Base-by-base conservation (phyloP, 2,329 filamentous ascomycete genomes). In the Fusarium illudens region DNA sequence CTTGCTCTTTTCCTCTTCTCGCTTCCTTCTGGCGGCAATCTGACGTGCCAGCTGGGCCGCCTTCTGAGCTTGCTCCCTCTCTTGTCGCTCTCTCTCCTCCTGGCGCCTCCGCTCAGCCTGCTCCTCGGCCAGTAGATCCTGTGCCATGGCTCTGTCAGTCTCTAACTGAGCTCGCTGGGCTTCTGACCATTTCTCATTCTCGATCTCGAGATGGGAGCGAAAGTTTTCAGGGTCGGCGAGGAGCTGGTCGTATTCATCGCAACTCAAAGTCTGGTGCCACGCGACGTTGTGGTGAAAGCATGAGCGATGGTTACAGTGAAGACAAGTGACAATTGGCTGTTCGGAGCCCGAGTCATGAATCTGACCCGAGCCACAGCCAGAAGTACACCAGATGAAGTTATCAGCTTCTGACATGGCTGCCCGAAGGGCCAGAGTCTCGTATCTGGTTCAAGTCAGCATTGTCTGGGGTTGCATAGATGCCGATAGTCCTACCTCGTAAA, bases 351-450 rank as follows among this genome's bases (percentile, higher is more conserved):
- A 78, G 2, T 79, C 76, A 48, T 88, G 86, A 3, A 86, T 77
- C 65, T 88, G 86, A 0, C 86, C 86, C 1, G 79, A 82, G 9
- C 77, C 79, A 68, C 87, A 89, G 3, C 76, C 78, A 0, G 83
- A 76, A 1, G 86, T 80, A 67, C 87, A 89, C 83, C 84, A 87
- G 13, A 81, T 73, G 66, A 87, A 89, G 30, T 81, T 81, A 0
- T 79, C 76, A 1, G 82, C 75, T 19, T 76, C 71, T 17, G 80
- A 78, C 55, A 87, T 75, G 11, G 79, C 80, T 11, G 79, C 79
- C 17, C 82, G 78, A 4, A 82, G 75, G 6, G 80, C 75, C 32
- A 86, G 75, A 1, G 71, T 75, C 52, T 85, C 81, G 63, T 86
- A 82, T 34, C 79, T 81, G 50, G 3, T 8, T 7, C 3, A 17